phyloP scores from a whole-genome alignment of 345 rosid species.

The Durio zibethinus region DNA sequence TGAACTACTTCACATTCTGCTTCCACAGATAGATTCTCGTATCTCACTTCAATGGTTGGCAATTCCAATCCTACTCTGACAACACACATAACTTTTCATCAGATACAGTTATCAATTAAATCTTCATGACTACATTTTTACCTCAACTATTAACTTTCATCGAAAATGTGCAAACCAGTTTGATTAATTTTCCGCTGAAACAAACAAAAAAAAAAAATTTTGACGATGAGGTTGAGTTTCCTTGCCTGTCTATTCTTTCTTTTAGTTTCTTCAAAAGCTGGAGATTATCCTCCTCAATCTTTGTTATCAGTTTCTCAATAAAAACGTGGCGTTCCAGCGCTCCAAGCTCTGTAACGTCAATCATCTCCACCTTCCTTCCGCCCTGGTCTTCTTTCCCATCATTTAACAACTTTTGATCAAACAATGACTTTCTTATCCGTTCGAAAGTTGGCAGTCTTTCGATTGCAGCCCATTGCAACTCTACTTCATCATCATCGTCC shows the following conservation, averaged over 20 bases:
- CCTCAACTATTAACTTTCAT: too few relatives aligned
- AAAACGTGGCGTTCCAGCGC: slow-evolving; percentile 27
- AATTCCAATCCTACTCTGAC: slow-evolving; percentile 45
- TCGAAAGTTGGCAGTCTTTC: slow-evolving; percentile 36
- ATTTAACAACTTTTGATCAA: not conserved
- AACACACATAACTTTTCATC: slow-evolving; percentile 27
- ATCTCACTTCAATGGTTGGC: slow-evolving; percentile 41
- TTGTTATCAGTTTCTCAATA: slow-evolving; percentile 31
- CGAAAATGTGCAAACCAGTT: too few relatives aligned
- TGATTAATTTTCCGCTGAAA: slow-evolving; percentile 19
- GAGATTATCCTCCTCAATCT: slow-evolving; percentile 37
- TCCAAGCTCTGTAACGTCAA: slow-evolving; percentile 37
- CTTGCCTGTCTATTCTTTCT: slow-evolving; percentile 35
- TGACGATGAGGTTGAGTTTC: not conserved
- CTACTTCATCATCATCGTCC: slow-evolving; percentile 23
- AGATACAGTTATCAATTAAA: too few relatives aligned
- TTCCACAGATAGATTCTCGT: slow-evolving; percentile 26
- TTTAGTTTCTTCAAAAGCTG: slow-evolving; percentile 34
- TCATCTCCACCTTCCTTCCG: not conserved
- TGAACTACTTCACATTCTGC: slow-evolving; percentile 33
- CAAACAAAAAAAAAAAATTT: slow-evolving; percentile 16
- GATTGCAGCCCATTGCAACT: slow-evolving; percentile 40
- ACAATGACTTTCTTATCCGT: slow-evolving; percentile 21
- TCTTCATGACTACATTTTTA: too few relatives aligned
- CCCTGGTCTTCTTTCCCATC: not conserved